phyloP scores from a whole-genome alignment of 805 yeast species.

The Zygosaccharomyces kombuchaensis region DNA sequence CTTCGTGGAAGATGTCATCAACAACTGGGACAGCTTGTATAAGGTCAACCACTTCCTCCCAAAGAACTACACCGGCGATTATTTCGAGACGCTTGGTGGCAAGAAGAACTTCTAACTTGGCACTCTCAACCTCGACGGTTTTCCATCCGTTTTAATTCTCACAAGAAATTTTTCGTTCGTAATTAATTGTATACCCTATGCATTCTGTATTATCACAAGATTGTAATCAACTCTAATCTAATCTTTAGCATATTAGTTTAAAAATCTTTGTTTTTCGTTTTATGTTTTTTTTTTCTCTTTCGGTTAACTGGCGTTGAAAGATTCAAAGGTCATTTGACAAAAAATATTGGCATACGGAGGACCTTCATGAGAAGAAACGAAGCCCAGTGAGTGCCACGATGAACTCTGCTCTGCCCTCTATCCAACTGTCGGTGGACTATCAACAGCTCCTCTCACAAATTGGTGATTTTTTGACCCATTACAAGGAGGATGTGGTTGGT shows the following conservation, averaged over 20 bases:
- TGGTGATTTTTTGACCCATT: constrained; percentile 64
- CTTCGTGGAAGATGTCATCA: constrained; percentile 48
- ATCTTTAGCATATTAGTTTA: too few relatives aligned
- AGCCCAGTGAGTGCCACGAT: constrained; percentile 12
- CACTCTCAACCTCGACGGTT: background rate
- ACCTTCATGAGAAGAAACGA: background rate
- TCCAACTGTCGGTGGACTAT: constrained; percentile 71
- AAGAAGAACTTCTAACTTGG: constrained; percentile 30
- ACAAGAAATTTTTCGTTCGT: background rate
- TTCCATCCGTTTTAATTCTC: background rate
- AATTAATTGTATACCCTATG: background rate
- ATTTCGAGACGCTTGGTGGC: constrained; percentile 51
- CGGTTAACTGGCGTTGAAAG: background rate
- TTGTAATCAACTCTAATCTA: background rate
- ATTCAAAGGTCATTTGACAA: background rate
- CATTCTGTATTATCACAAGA: background rate
- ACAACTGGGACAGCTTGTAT: constrained; percentile 43
- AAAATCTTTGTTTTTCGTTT: background rate
- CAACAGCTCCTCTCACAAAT: constrained; percentile 54
- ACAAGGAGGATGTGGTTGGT: constrained; percentile 39
- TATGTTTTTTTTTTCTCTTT: background rate
- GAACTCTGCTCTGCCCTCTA: constrained; percentile 50
- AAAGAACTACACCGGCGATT: constrained; percentile 57
- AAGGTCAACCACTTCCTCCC: constrained; percentile 37
- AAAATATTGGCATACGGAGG: background rate